These are phyloP conservation scores for Didymella arachidicola DNA, from an alignment of 2,329 filamentous ascomycete species.

Conservation along the genomic window DNA sequence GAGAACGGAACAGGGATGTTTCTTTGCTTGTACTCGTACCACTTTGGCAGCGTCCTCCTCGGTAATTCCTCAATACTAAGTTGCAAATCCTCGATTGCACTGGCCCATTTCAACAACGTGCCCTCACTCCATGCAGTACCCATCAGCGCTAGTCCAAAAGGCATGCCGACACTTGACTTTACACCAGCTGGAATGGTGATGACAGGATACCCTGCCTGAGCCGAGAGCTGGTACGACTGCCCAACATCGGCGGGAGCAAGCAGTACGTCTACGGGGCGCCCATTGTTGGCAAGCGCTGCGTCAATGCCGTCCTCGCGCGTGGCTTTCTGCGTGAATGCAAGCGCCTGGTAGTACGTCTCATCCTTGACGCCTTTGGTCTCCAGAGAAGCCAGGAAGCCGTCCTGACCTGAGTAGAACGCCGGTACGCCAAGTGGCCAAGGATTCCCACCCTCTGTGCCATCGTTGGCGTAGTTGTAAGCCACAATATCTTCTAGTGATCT, in stretches of 20 bases:
- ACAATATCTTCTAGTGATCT: constrained; percentile 42
- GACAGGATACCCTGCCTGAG: constrained; percentile 78
- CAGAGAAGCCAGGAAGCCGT: constrained; percentile 71
- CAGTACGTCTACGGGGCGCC: constrained; percentile 64
- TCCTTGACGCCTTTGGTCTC: constrained; percentile 67
- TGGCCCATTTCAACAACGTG: constrained; percentile 66
- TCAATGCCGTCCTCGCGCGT: constrained; percentile 74
- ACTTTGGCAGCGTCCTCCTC: constrained; percentile 45
- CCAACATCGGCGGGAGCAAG: constrained; percentile 74
- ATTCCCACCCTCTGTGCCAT: constrained; percentile 71
- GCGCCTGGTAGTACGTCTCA: constrained; percentile 71
- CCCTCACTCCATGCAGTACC: constrained; percentile 69
- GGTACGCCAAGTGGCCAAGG: constrained; percentile 62
- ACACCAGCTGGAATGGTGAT: constrained; percentile 72
- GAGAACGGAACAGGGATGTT: constrained; percentile 47
- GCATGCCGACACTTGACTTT: constrained; percentile 55
- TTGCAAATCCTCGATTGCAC: constrained; percentile 55
- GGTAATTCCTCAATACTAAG: constrained; percentile 24
- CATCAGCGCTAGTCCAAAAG: constrained; percentile 58
- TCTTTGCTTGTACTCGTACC: constrained; percentile 50
- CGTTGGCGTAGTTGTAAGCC: constrained; percentile 60
- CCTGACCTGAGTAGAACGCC: constrained; percentile 67
- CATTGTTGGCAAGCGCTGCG: constrained; percentile 63
- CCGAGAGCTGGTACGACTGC: constrained; percentile 73
- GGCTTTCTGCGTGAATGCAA: constrained; percentile 66